Evolutionary conservation across 2,329 filamentous ascomycete species (phyloP).

Genomic region (Harringtonia aguacate): DNA sequence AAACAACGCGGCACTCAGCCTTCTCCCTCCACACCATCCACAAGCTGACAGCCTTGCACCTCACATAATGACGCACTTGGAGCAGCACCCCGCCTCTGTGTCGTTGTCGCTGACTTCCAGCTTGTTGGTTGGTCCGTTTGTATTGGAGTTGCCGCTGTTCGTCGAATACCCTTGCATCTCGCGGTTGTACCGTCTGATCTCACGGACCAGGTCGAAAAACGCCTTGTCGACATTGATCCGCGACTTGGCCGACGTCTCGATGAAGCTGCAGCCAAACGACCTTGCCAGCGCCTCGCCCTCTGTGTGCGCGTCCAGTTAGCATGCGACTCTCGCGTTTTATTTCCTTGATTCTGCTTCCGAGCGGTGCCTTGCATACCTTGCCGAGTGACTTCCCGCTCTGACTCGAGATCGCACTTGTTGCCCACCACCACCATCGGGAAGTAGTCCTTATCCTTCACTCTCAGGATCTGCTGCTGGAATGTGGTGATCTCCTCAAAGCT

Average conservation of each 20-base stretch:
- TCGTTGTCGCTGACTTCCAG: slow-evolving; percentile 66
- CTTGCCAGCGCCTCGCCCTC: slow-evolving; percentile 82
- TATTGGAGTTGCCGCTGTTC: slow-evolving; percentile 53
- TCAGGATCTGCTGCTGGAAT: slow-evolving; percentile 95
- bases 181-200: slow-evolving; percentile 97
- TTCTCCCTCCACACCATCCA: not conserved
- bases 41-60: not conserved
- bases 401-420: slow-evolving; percentile 98
- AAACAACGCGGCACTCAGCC: no score
- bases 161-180: slow-evolving; percentile 86
- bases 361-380: slow-evolving; percentile 63
- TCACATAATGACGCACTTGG: slow-evolving; percentile 14
- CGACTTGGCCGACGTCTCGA: slow-evolving; percentile 97
- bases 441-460: slow-evolving; percentile 99
- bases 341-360: no score
- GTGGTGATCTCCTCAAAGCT: slow-evolving; percentile 98
- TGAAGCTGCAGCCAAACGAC: slow-evolving; percentile 93
- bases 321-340: no score
- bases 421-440: slow-evolving; percentile 98
- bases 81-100: slow-evolving; percentile 4
- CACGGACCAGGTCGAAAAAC: slow-evolving; percentile 96
- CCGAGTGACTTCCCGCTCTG: slow-evolving; percentile 80
- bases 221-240: slow-evolving; percentile 97
- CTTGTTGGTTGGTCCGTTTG: slow-evolving; percentile 54
- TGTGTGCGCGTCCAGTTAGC: slow-evolving; percentile 27